Percentiles rank a stretch among this genome's conserved stretches.
Evolutionary conservation across 2,329 filamentous ascomycete genomes (phyloP).

Genomic region (Cryphonectria carpinicola): DNA sequence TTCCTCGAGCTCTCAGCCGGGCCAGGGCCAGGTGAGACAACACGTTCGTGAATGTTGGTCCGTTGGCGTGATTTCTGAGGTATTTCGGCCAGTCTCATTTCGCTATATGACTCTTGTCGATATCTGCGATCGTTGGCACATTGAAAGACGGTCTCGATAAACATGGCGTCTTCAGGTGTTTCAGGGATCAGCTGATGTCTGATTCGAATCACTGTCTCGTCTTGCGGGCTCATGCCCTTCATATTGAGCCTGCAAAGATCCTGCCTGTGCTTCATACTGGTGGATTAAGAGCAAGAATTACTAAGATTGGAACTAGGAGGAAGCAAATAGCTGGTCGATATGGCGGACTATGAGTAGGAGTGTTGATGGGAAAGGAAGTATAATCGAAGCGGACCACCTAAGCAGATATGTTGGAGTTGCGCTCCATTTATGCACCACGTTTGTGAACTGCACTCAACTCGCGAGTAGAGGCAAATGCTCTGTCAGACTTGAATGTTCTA

Average conservation of each 20-base stretch:
- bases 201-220: neutral
- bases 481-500: too few relatives aligned
- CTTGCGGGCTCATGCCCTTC: neutral
- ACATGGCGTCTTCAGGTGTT: neutral
- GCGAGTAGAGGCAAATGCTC: neutral
- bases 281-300: neutral
- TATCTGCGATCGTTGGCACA: neutral
- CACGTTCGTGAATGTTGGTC: neutral
- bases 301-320: too few relatives aligned
- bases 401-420: neutral
- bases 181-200: neutral
- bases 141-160: neutral
- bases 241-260: neutral
- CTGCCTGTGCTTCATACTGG: neutral
- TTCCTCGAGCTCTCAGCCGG: neutral
- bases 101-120: neutral
- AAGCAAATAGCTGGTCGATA: neutral
- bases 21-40: neutral
- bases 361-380: too few relatives aligned
- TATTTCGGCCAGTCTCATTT: neutral
- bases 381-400: too few relatives aligned
- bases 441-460: neutral
- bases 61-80: neutral
- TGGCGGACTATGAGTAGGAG: neutral
- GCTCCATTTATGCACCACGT: neutral